phyloP scores from a whole-genome alignment of 2,329 filamentous ascomycete genomes.

The Aspergillus viridinutans region DNA sequence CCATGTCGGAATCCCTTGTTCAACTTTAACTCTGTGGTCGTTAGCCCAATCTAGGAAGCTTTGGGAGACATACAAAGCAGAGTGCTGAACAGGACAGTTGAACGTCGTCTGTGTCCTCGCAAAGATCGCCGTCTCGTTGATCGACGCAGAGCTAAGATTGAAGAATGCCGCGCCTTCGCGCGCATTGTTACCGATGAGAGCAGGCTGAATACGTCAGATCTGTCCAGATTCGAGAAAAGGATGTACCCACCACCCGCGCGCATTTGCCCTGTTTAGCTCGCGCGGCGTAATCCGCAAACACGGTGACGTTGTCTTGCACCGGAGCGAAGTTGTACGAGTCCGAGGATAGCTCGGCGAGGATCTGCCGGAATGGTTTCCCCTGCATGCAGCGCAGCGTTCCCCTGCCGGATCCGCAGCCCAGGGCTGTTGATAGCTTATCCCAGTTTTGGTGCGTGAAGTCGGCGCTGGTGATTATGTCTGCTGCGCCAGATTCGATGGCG shows the following conservation, averaged over 20 bases:
- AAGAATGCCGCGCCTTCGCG: not conserved
- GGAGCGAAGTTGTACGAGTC: conserved; percentile 5
- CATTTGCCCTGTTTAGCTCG: conserved; percentile 4
- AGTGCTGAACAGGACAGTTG: not conserved
- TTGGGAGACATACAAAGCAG: not conserved
- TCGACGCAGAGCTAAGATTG: not conserved
- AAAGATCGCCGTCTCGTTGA: conserved; percentile 4
- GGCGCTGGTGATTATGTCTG: not conserved
- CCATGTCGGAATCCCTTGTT: conserved; percentile 26
- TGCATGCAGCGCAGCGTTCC: conserved; percentile 6
- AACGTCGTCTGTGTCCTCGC: not conserved
- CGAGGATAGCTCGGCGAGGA: not conserved
- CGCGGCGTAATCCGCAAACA: conserved; percentile 6
- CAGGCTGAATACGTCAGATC: not conserved
- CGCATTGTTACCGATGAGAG: conserved; percentile 3
- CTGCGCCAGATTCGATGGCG: conserved; percentile 10
- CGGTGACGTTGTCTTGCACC: conserved; percentile 2
- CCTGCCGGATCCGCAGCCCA: conserved; percentile 3
- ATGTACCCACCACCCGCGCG: conserved; percentile 2
- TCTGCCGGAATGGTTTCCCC: not conserved
- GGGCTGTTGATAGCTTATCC: conserved; percentile 3
- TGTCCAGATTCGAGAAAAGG: not conserved
- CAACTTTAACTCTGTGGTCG: too few species aligned
- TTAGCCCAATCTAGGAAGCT: too few species aligned
- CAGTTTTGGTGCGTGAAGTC: not conserved